phyloP scores from a whole-genome alignment of 257 asterid genomes.

The Parsonsia alboflavescens region DNA sequence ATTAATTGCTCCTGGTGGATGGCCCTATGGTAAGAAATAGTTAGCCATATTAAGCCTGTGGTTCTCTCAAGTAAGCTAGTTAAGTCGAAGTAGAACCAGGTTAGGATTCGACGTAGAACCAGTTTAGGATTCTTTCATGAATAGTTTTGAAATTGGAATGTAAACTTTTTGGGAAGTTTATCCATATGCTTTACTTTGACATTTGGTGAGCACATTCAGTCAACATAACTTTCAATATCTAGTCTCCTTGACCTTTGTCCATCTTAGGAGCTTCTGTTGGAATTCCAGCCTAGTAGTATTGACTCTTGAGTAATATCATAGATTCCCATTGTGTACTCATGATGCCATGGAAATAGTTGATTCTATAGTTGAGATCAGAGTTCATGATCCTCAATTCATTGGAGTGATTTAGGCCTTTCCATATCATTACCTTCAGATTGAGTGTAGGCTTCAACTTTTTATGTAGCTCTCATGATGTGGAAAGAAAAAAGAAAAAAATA shows the following conservation, averaged over 20 bases:
- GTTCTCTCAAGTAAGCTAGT: background rate
- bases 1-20: slow-evolving; percentile 87
- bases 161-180: background rate
- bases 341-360: background rate
- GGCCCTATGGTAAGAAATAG: slow-evolving; percentile 46
- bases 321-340: background rate
- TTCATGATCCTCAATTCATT: background rate
- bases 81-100: background rate
- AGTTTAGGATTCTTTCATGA: background rate
- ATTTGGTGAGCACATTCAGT: background rate
- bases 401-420: slow-evolving; percentile 1
- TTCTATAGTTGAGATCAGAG: background rate
- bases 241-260: background rate
- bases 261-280: background rate
- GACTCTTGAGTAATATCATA: background rate
- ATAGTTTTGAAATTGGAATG: background rate
- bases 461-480: background rate
- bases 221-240: background rate
- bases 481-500: background rate
- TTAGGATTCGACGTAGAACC: background rate
- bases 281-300: background rate
- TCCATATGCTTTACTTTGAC: background rate
- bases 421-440: background rate
- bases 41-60: background rate
- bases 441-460: background rate